Evolutionary conservation across 306 rosid species (phyloP), one percentile per base, ranked within the genome.

Genomic region (Gastrolobium bilobum): DNA sequence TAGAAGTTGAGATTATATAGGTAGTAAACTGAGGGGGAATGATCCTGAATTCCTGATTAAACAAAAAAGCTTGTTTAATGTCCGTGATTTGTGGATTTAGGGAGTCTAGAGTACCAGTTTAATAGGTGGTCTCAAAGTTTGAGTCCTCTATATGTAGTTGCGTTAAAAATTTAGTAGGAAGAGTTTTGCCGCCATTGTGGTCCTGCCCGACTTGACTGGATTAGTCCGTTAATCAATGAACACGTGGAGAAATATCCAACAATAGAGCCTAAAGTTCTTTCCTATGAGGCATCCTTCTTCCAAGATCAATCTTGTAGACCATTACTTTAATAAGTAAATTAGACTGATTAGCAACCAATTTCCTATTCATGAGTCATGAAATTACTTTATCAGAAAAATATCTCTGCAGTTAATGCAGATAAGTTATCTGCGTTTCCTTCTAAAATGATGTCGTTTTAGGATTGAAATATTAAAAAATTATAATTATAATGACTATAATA

Each of bases 1-100:
- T 7, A 62, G 67, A 46, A 79, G 15, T 4, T 13, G 63, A 65
- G 59, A 61, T 85, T 83, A 85, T 87, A 90, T 80, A 90, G 77
- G 48, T 48, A 71, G 61, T 78, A 44, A 62, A 15, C 8, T 59
- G 33, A 43, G 51, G 30, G 50, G 54, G 60, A n/a, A 53, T 29
- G 33, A 48, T 10, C 35, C 33, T 72, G 35, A 52, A 63, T 78
- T 76, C 59, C 20, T 74, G 20, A 73, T 82, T 84, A 46, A 47
- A 81, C 40, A 56, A 77, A 64, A 35, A 59, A 2, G 26, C 10
- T 80, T 65, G 52, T 40, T 10, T 15, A 74, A 43, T 64, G 43
- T 38, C 78, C 75, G 31, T 60, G 68, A 83, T 80, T 81, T 39
- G 68, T 75, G 72, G 79, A 69, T 40, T 73, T 62, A 11, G 66